Conservation (phyloP, 163 green algal genomes). For the Trebouxia gelatinosa region DNA sequence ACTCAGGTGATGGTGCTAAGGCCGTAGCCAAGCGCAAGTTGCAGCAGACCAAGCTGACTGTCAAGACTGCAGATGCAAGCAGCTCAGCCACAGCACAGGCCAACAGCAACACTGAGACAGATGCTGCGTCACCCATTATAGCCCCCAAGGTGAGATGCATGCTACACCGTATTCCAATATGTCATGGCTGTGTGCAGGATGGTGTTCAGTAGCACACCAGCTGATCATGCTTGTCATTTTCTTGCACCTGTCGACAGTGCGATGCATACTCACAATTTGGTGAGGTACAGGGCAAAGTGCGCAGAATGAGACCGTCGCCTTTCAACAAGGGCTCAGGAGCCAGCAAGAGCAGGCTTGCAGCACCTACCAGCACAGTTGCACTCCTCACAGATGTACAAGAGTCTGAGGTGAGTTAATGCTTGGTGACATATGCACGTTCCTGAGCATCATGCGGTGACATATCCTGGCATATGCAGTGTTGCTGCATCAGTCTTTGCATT, state of each 20-base stretch:
- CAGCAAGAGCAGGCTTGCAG: slow-evolving; percentile 7
- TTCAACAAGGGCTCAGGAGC: slow-evolving; percentile 61
- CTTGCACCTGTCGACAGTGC: neutral
- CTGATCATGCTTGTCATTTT: neutral
- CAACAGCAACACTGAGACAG: slow-evolving; percentile 45
- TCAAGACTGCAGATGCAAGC: neutral
- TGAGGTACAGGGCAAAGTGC: slow-evolving; percentile 63
- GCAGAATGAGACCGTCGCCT: slow-evolving; percentile 64
- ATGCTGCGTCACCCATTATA: slow-evolving; percentile 47
- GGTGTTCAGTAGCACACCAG: neutral
- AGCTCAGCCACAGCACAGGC: neutral
- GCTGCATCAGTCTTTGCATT: neutral
- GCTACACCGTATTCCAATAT: neutral
- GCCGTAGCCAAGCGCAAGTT: slow-evolving; percentile 11
- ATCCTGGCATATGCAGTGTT: neutral
- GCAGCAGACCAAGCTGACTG: slow-evolving; percentile 5
- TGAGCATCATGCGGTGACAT: neutral
- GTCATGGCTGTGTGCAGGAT: too few relatives aligned
- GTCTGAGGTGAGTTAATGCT: neutral
- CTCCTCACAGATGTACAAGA: neutral
- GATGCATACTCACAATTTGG: neutral
- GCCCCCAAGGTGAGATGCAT: slow-evolving; percentile 44
- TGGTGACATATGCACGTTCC: neutral
- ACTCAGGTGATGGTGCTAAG: slow-evolving; percentile 31
- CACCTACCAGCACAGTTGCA: neutral